Evolutionary conservation across 345 rosid species (phyloP).

Genomic region (Murraya paniculata): DNA sequence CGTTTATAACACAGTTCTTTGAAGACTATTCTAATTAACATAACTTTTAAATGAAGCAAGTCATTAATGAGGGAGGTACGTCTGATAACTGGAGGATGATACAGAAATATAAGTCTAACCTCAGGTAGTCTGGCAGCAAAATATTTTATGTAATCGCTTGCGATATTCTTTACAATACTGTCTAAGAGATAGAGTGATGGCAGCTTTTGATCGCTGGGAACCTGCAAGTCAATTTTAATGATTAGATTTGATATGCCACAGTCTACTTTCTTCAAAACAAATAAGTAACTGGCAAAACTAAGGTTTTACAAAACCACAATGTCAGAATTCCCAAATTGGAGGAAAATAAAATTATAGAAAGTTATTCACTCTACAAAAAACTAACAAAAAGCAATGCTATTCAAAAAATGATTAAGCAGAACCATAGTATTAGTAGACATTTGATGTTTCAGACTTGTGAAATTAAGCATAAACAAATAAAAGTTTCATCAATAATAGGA

Average conservation of each 20-base stretch:
- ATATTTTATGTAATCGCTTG: constrained; percentile 84
- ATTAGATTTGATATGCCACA: constrained; percentile 37
- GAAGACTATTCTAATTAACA: constrained; percentile 1
- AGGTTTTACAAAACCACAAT: too few relatives aligned
- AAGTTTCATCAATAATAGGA: background rate
- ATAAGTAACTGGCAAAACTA: background rate
- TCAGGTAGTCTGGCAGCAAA: constrained; percentile 81
- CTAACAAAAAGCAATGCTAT: background rate
- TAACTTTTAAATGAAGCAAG: background rate
- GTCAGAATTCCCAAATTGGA: background rate
- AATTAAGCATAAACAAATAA: background rate
- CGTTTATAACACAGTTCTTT: background rate
- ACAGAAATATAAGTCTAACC: constrained; percentile 49
- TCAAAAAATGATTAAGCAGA: background rate
- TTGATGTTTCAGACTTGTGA: background rate
- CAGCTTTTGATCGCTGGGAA: constrained; percentile 96
- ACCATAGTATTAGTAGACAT: background rate
- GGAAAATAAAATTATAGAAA: background rate
- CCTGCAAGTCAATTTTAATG: constrained; percentile 62
- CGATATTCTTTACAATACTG: constrained; percentile 98
- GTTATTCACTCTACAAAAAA: background rate
- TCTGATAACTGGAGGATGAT: constrained; percentile 7
- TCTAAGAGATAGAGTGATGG: constrained; percentile 96
- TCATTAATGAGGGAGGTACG: background rate
- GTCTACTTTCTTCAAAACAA: constrained; percentile 7